A percentile compares a stretch with the other conserved stretches of the same genome.
phyloP scores from a whole-genome alignment of 2,329 filamentous ascomycete species.

The Colletotrichum truncatum region DNA sequence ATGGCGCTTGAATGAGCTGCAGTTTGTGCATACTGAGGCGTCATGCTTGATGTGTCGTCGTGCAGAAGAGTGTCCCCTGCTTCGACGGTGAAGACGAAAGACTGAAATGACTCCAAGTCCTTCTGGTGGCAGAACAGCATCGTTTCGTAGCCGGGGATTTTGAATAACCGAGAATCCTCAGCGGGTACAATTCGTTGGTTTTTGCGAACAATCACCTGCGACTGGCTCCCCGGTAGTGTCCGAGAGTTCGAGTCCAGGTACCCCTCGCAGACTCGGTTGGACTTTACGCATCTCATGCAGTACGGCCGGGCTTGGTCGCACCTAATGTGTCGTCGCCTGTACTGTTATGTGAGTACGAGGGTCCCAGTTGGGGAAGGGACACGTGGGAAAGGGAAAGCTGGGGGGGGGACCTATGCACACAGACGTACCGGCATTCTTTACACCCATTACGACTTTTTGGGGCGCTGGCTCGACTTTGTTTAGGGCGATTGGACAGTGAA shows the following conservation, averaged over 20 bases:
- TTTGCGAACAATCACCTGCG: background rate
- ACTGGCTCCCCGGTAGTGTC: background rate
- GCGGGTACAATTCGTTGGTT: background rate
- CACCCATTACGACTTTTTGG: constrained; percentile 22
- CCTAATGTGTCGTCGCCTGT: constrained; percentile 47
- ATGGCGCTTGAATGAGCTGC: background rate
- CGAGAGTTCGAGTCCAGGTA: background rate
- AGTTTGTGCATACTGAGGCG: background rate
- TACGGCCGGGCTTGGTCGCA: constrained; percentile 52
- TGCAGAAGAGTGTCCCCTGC: constrained; percentile 7
- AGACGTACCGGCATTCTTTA: constrained; percentile 28
- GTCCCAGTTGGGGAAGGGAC: background rate
- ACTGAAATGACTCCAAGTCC: constrained; percentile 20
- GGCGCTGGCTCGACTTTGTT: constrained; percentile 11
- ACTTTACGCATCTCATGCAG: constrained; percentile 45
- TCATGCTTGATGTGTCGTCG: background rate
- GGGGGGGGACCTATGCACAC: background rate
- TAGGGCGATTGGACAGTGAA: constrained; percentile 6
- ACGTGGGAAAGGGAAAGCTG: background rate
- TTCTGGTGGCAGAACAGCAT: constrained; percentile 12
- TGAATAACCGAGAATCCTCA: background rate
- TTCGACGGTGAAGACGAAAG: constrained; percentile 5
- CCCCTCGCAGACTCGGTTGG: constrained; percentile 10
- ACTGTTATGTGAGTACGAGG: background rate
- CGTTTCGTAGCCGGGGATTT: constrained; percentile 5